Percentiles rank a stretch among this genome's conserved stretches.
These are phyloP conservation scores for Trapa bicornis DNA, from an alignment of 345 rosid genomes.

Conservation along the genomic window DNA sequence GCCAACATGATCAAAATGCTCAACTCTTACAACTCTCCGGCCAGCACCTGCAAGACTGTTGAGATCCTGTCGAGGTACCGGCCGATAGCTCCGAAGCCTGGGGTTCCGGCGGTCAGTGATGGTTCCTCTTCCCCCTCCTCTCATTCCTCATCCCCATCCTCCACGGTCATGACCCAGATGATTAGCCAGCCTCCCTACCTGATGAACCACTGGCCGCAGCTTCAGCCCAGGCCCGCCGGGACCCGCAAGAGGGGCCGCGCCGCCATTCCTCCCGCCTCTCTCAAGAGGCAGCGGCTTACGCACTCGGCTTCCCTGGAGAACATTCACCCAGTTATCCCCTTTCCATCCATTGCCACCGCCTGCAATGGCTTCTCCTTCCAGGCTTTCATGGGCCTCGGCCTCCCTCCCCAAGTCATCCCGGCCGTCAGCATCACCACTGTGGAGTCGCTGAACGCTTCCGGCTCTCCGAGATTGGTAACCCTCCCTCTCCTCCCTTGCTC, in stretches of 20 bases:
- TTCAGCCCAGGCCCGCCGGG: conserved; percentile 79
- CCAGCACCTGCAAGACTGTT: conserved; percentile 29
- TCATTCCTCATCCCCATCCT: conserved; percentile 9
- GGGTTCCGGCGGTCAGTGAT: conserved; percentile 11
- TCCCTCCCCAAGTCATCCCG: conserved; percentile 28
- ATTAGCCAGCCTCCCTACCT: conserved; percentile 68
- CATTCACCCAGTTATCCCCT: background rate
- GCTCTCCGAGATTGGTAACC: conserved; percentile 43
- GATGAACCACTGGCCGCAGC: conserved; percentile 70
- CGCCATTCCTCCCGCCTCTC: conserved; percentile 29
- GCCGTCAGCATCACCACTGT: conserved; percentile 9
- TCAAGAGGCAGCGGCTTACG: conserved; percentile 37
- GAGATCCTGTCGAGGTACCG: conserved; percentile 90
- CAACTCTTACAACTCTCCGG: conserved; percentile 19
- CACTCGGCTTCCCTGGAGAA: background rate
- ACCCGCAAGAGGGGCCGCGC: conserved; percentile 79
- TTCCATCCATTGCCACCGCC: conserved; percentile 1
- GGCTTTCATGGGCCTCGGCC: conserved; percentile 24
- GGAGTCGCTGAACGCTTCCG: background rate
- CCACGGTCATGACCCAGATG: conserved; percentile 44
- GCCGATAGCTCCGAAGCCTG: conserved; percentile 92
- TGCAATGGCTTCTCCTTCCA: conserved; percentile 21
- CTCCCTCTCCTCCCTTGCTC: conserved; percentile 65
- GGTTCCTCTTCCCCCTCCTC: background rate
- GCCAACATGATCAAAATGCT: conserved; percentile 56